Percentiles rank a stretch among this genome's conserved stretches.
Evolutionary conservation across 2,329 filamentous ascomycete species (phyloP).

Genomic region (Cercospora berteroae): DNA sequence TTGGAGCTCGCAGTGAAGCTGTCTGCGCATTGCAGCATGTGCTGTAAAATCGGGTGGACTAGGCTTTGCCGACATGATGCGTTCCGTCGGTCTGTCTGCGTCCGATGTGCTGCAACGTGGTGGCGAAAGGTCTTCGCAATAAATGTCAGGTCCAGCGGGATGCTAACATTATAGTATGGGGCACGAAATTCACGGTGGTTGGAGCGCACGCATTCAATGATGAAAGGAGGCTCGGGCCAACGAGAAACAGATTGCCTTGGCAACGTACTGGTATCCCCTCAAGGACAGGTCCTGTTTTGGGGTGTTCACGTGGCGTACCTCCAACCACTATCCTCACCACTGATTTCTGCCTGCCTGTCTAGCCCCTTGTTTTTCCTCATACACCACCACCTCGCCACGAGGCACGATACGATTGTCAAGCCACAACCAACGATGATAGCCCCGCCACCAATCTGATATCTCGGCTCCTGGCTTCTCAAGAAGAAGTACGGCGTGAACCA

Average conservation of each 20-base stretch:
- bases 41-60: neutral
- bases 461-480: constrained; percentile 17
- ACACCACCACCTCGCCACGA: constrained; percentile 19
- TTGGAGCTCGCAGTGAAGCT: neutral
- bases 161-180: neutral
- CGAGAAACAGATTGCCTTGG: neutral
- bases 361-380: constrained; percentile 18
- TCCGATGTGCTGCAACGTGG: neutral
- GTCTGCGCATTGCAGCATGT: neutral
- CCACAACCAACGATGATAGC: constrained; percentile 20
- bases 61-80: neutral
- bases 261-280: neutral
- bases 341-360: constrained; percentile 14
- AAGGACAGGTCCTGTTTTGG: neutral
- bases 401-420: constrained; percentile 16
- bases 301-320: constrained; percentile 14
- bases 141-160: neutral
- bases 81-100: neutral
- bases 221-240: neutral
- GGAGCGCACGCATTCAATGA: neutral
- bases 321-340: constrained; percentile 16
- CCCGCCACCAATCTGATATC: constrained; percentile 20
- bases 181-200: neutral
- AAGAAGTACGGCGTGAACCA: constrained; percentile 24
- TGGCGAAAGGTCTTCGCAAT: neutral